Evolutionary conservation across 2,329 filamentous ascomycete species (phyloP).

Genomic region (Hypoxylon sp.): DNA sequence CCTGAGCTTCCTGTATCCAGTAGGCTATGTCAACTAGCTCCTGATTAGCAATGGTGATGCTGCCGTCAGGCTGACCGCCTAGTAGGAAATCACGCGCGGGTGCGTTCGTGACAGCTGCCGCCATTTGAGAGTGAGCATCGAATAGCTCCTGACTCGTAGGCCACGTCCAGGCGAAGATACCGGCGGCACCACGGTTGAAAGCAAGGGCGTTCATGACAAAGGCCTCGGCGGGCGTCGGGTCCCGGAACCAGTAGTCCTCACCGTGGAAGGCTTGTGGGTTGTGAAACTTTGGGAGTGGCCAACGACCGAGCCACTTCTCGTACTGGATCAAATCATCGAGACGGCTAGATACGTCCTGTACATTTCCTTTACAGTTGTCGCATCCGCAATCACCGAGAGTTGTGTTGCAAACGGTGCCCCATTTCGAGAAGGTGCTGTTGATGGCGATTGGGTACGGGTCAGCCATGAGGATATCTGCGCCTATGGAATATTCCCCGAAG

Average conservation of each 20-base stretch:
- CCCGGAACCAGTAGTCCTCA: slow-evolving; percentile 64
- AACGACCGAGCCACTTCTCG: slow-evolving; percentile 60
- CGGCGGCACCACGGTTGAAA: slow-evolving; percentile 63
- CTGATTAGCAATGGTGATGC: slow-evolving; percentile 22
- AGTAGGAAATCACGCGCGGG: slow-evolving; percentile 61
- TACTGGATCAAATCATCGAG: slow-evolving; percentile 59
- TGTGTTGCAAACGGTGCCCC: slow-evolving; percentile 69
- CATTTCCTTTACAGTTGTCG: slow-evolving; percentile 68
- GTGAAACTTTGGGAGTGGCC: slow-evolving; percentile 60
- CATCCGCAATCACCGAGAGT: slow-evolving; percentile 76
- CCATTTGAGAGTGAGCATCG: slow-evolving; percentile 58
- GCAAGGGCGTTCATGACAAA: slow-evolving; percentile 63
- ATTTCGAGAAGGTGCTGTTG: slow-evolving; percentile 69
- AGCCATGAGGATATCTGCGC: slow-evolving; percentile 72
- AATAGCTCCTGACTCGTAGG: slow-evolving; percentile 58
- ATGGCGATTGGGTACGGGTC: slow-evolving; percentile 73
- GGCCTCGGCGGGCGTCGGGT: slow-evolving; percentile 61
- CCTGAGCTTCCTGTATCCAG: slow-evolving; percentile 52
- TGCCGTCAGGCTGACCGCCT: slow-evolving; percentile 48
- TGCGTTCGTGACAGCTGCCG: slow-evolving; percentile 55
- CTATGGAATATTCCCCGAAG: slow-evolving; percentile 68
- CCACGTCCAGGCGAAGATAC: slow-evolving; percentile 63
- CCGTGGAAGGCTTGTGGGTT: slow-evolving; percentile 65
- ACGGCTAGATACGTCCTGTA: slow-evolving; percentile 65
- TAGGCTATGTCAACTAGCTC: slow-evolving; percentile 57